Conservation (phyloP, 2,329 filamentous ascomycete genomes). For the Colletotrichum sp. region DNA sequence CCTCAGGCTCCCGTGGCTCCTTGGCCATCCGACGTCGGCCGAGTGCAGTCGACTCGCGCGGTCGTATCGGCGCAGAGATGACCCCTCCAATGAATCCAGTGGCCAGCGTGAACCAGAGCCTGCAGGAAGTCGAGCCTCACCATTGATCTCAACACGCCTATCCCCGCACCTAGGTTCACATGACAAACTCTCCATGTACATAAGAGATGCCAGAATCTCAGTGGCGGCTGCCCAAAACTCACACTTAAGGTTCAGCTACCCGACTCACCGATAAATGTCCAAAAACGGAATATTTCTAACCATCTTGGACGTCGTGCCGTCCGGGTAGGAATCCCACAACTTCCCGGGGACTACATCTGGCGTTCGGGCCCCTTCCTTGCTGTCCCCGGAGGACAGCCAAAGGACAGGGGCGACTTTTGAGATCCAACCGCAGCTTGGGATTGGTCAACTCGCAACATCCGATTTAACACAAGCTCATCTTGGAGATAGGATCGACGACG, state of each 20-base stretch:
- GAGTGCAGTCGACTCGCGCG: neutral
- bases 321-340: neutral
- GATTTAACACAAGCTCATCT: neutral
- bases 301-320: neutral
- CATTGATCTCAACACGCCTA: neutral
- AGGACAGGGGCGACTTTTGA: neutral
- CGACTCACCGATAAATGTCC: neutral
- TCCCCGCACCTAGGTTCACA: neutral
- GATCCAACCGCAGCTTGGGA: neutral
- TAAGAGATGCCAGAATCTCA: neutral
- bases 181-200: conserved; percentile 8
- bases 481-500: neutral
- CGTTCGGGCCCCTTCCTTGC: neutral
- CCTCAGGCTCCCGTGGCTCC: neutral
- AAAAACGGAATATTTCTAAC: neutral
- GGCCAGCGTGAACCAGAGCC: neutral
- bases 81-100: neutral
- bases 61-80: neutral
- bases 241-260: neutral
- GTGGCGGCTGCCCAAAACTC: neutral
- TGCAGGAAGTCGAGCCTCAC: neutral
- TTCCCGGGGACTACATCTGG: neutral
- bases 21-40: neutral
- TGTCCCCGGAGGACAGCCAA: neutral
- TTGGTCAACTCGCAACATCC: neutral